These are phyloP conservation scores for Colletotrichum phormii DNA, from an alignment of 2,329 filamentous ascomycete genomes.

Conservation along the genomic window DNA sequence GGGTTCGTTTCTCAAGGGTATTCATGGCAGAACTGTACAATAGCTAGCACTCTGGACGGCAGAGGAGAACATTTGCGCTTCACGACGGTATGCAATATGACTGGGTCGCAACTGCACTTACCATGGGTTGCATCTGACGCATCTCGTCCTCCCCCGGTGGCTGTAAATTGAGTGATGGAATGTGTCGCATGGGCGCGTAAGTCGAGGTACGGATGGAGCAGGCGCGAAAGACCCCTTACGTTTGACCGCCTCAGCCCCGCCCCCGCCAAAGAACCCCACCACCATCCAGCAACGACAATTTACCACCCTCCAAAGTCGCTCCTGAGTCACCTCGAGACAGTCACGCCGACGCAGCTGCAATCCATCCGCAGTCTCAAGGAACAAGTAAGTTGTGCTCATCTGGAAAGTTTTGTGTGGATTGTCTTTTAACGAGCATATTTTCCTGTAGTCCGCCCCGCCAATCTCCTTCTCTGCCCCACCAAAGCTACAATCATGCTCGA, in stretches of 20 bases:
- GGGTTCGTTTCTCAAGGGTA: conserved; percentile 15
- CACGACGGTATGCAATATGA: neutral
- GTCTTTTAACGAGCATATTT: neutral
- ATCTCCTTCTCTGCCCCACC: neutral
- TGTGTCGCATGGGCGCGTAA: conserved; percentile 7
- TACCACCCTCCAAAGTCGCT: conserved; percentile 28
- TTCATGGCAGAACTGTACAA: conserved; percentile 28
- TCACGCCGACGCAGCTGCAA: conserved; percentile 14
- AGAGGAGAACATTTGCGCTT: conserved; percentile 9
- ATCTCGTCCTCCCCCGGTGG: neutral
- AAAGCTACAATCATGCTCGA: conserved; percentile 70
- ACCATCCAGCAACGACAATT: conserved; percentile 33
- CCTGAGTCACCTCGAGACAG: conserved; percentile 31
- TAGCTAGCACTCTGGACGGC: conserved; percentile 17
- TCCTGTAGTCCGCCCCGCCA: conserved; percentile 3
- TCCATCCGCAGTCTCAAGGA: conserved; percentile 12
- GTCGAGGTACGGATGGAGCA: conserved; percentile 1
- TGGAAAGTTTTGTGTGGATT: neutral
- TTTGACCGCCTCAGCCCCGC: conserved; percentile 37
- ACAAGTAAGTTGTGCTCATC: conserved; percentile 13
- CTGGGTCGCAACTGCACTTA: conserved; percentile 14
- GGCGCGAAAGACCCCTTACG: conserved; percentile 16
- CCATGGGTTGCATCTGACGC: neutral
- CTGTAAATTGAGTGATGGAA: neutral
- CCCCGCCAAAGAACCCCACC: conserved; percentile 37